Conservation (phyloP, 345 rosid genomes). For the Eucalyptus cloeziana region DNA sequence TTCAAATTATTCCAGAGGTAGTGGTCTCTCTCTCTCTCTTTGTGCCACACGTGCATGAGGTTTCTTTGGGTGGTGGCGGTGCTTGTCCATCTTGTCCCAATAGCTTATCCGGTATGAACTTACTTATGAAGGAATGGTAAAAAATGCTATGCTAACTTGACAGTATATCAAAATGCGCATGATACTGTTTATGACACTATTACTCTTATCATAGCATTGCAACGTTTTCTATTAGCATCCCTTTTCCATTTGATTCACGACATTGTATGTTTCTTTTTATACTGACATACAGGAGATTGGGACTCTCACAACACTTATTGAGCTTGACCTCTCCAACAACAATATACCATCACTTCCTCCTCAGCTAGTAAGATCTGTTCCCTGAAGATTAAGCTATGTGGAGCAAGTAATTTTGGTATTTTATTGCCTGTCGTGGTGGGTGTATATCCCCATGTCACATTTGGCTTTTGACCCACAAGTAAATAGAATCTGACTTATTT, state of each 20-base stretch:
- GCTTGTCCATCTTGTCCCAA: not conserved
- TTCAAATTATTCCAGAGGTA: constrained; percentile 69
- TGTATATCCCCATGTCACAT: not conserved
- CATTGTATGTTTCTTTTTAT: not conserved
- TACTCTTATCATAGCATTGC: not conserved
- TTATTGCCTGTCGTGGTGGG: not conserved
- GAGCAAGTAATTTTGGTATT: not conserved
- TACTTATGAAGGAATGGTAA: not conserved
- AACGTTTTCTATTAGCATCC: not conserved
- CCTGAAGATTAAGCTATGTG: not conserved
- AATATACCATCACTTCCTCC: constrained; percentile 68
- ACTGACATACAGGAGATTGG: constrained; percentile 46
- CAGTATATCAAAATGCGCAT: not conserved
- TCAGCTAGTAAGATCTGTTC: constrained; percentile 36
- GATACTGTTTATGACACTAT: not conserved
- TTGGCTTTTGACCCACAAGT: not conserved
- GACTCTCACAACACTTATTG: constrained; percentile 52
- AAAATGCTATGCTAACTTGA: not conserved
- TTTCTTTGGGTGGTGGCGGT: not conserved
- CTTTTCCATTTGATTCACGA: not conserved
- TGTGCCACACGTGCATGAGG: not conserved
- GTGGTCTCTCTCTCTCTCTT: not conserved
- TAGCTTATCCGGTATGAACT: not conserved
- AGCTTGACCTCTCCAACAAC: constrained; percentile 82
- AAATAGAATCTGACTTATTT: not conserved